A percentile compares a stretch with the other conserved stretches of the same genome.
Evolutionary conservation across 495 filamentous ascomycete species (phyloP).

Genomic region (Daldinia bambusicola): DNA sequence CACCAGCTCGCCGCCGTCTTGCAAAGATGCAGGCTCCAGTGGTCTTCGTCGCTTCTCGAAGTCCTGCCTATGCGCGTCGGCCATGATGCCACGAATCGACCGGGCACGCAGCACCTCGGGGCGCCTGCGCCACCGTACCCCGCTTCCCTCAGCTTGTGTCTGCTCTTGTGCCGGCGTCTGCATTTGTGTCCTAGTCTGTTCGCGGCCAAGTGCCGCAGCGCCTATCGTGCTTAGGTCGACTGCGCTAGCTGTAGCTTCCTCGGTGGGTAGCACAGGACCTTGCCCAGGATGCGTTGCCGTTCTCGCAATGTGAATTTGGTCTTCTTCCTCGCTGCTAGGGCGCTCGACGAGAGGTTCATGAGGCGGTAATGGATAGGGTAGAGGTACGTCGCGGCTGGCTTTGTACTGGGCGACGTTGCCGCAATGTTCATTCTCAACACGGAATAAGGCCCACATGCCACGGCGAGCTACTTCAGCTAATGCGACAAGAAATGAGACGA

Average conservation of each 20-base stretch:
- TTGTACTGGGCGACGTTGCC: constrained; percentile 86
- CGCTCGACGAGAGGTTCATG: constrained; percentile 50
- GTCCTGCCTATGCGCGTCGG: constrained; percentile 83
- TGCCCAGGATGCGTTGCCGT: constrained; percentile 9
- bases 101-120: constrained; percentile 53
- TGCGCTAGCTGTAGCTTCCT: constrained; percentile 28
- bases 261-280: constrained; percentile 13
- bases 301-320: constrained; percentile 1
- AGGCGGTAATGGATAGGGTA: constrained; percentile 73
- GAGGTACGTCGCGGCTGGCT: constrained; percentile 79
- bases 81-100: constrained; percentile 68
- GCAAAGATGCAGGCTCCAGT: constrained; percentile 13
- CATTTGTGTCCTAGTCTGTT: constrained; percentile 20
- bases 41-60: constrained; percentile 78
- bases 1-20: constrained; percentile 4
- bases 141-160: constrained; percentile 42
- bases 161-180: constrained; percentile 16
- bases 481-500: constrained; percentile 78
- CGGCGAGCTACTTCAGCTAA: constrained; percentile 82
- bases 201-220: constrained; percentile 31
- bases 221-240: constrained; percentile 27
- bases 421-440: constrained; percentile 97
- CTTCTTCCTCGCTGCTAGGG: constrained; percentile 42
- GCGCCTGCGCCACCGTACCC: constrained; percentile 52
- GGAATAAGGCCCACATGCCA: constrained; percentile 90